Percentiles rank a stretch among this genome's conserved stretches.
phyloP scores from a whole-genome alignment of 2,329 filamentous ascomycete species.

The Grosmannia penicillata region DNA sequence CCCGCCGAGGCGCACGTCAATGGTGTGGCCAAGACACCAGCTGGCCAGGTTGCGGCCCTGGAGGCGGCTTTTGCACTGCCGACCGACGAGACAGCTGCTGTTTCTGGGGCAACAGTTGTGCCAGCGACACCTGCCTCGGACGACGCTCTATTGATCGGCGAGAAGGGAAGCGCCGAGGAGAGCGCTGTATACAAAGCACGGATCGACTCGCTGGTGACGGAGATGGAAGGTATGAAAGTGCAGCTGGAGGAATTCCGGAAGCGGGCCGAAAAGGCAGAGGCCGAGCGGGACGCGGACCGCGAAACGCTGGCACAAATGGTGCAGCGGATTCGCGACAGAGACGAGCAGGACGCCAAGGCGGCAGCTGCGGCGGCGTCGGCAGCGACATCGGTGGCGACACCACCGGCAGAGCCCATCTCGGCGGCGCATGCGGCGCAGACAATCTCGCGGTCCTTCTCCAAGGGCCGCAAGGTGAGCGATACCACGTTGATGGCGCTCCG shows the following conservation, averaged over 20 bases:
- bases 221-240: conserved; percentile 68
- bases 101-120: not conserved
- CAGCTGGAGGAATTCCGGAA: conserved; percentile 66
- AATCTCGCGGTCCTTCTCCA: not conserved
- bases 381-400: conserved; percentile 7
- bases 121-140: not conserved
- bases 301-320: conserved; percentile 81
- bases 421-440: not conserved
- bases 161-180: not conserved
- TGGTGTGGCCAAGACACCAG: conserved; percentile 18
- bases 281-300: conserved; percentile 56
- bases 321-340: conserved; percentile 53
- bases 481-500: not conserved
- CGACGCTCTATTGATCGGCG: not conserved
- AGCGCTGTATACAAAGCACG: conserved; percentile 41
- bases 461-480: not conserved
- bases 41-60: conserved; percentile 22
- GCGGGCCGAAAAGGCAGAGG: conserved; percentile 68
- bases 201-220: conserved; percentile 60
- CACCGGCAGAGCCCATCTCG: not conserved
- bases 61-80: conserved; percentile 33
- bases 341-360: conserved; percentile 41
- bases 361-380: conserved; percentile 24
- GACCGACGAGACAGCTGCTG: not conserved
- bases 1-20: conserved; percentile 17